Conservation (phyloP, 345 rosid species). For the Rhodamnia rubescens region DNA sequence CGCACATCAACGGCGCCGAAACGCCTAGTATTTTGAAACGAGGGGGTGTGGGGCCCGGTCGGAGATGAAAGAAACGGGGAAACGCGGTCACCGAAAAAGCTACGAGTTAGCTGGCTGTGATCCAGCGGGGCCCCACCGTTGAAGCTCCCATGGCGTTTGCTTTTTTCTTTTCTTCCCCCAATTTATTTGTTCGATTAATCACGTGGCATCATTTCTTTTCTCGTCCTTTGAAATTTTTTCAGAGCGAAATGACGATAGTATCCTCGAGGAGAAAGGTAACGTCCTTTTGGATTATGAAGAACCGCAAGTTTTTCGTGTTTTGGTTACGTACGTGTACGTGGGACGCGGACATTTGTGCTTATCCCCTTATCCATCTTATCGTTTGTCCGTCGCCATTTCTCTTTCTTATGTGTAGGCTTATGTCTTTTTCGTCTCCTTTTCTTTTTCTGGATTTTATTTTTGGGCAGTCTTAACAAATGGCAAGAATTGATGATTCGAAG, state of each 20-base stretch:
- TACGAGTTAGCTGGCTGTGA: background rate
- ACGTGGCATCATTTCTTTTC: background rate
- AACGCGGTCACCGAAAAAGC: conserved; percentile 22
- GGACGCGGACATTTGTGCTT: conserved; percentile 29
- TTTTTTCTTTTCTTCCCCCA: background rate
- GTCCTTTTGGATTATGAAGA: background rate
- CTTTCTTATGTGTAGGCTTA: background rate
- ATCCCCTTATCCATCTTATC: conserved; percentile 29
- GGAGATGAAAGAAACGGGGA: background rate
- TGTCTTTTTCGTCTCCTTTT: background rate
- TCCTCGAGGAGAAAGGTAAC: background rate
- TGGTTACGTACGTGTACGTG: background rate
- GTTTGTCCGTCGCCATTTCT: background rate
- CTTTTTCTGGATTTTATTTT: background rate
- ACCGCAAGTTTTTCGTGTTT: too few relatives aligned
- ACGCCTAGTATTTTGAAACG: background rate
- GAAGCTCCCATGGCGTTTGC: conserved; percentile 4
- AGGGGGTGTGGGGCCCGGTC: background rate
- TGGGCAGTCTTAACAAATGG: background rate
- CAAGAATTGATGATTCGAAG: background rate
- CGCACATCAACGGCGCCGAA: conserved; percentile 4
- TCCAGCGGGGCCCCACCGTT: background rate
- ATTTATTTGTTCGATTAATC: background rate
- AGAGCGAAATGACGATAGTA: background rate
- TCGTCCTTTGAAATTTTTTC: background rate